These are phyloP conservation scores for Mycena rosella DNA, from an alignment of 768 basidiomycete species.

Conservation along the genomic window DNA sequence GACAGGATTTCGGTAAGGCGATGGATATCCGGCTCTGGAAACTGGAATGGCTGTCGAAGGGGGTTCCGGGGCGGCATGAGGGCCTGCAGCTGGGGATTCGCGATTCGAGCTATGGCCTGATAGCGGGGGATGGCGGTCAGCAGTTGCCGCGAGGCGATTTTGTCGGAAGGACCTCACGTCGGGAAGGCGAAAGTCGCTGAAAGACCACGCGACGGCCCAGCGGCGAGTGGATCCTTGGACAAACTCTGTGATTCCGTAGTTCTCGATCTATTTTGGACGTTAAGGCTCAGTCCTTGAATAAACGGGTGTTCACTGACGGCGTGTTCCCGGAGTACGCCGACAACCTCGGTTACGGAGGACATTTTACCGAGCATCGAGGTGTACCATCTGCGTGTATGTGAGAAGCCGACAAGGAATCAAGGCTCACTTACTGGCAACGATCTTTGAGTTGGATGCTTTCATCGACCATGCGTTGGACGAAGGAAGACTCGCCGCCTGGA, in stretches of 20 bases:
- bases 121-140: not conserved
- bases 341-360: constrained; percentile 75
- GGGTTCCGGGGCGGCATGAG: constrained; percentile 72
- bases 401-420: not conserved
- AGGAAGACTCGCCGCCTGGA: constrained; percentile 84
- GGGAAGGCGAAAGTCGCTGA: constrained; percentile 70
- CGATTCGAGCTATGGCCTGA: constrained; percentile 51
- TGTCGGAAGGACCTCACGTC: constrained; percentile 67
- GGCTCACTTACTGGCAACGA: constrained; percentile 69
- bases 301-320: constrained; percentile 40
- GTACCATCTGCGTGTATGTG: constrained; percentile 75
- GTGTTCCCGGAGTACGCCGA: constrained; percentile 62
- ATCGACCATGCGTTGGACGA: constrained; percentile 80
- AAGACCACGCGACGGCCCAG: constrained; percentile 96
- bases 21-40: constrained; percentile 21
- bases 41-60: constrained; percentile 55
- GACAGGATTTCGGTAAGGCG: constrained; percentile 40
- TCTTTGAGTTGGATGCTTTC: constrained; percentile 71
- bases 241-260: constrained; percentile 89
- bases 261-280: constrained; percentile 69
- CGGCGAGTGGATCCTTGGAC: constrained; percentile 89
- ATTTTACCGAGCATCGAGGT: constrained; percentile 94
- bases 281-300: not conserved
- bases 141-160: not conserved
- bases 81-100: constrained; percentile 58